Evolutionary conservation across 1,284 basidiomycete species (phyloP), one percentile per base, ranked within the genome.

Genomic region (Leccinum fallax): DNA sequence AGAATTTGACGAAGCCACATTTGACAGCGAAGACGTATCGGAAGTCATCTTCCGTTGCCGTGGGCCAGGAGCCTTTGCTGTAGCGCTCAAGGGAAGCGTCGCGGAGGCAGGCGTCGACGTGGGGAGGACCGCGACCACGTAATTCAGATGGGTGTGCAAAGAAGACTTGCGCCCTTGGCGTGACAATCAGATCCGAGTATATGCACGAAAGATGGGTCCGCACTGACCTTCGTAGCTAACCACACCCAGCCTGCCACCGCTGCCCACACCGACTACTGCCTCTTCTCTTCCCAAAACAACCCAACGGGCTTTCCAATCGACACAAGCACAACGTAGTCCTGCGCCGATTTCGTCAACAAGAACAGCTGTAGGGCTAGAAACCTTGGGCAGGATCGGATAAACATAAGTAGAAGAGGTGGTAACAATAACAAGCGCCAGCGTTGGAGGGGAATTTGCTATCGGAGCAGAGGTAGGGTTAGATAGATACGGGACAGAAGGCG

Each of bases 201-300:
- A 24, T n/a, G 21, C 13, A 8, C 10, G 46, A 49, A 21, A 49
- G 21, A 15, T 1, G 21, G 13, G 13, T 3, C 3, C 7, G 19
- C 51, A 49, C 74, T 53, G 61, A 90, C 94, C 95, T 81, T 97
- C 95, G 70, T 95, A 94, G 0, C 96, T 96, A 69, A 90, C 94
- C 64, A 92, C 95, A 0, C 90, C 85, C 1, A 93, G 91, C 59
- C 95, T 80, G 0, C 93, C 94, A 24, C 96, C 93, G 0, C 86
- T 84, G 0, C 90, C 89, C 71, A 93, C 94, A 8, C 93, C 81
- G 69, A 97, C 97, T 48, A 98, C 88, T 1, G 95, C 96, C 69
- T 98, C 97, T 58, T 97, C 93, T 59, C 93, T 80, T 0, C 95
- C 97, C 2, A 98, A 85, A 11, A 97, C 84, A 68, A 98, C 87